Percentiles rank a stretch among this genome's conserved stretches.
Evolutionary conservation across 2,329 filamentous ascomycete species (phyloP).

Genomic region (Pseudocercospora musae): DNA sequence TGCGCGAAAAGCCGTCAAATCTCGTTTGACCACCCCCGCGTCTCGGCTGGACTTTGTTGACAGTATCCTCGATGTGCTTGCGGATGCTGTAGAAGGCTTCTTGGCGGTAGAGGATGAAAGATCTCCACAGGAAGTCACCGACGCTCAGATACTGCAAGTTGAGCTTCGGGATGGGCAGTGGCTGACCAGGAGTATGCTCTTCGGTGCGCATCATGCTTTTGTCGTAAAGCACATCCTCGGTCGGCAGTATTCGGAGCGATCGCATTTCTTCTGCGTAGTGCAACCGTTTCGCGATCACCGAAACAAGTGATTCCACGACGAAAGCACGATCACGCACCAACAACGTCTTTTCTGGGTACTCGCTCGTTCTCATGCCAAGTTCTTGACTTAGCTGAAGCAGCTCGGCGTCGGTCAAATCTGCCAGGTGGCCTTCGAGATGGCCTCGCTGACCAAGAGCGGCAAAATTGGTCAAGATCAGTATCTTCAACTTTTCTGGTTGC

Average conservation of each 20-base stretch:
- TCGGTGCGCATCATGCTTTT: slow-evolving; percentile 75
- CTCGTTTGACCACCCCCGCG: slow-evolving; percentile 58
- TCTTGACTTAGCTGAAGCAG: slow-evolving; percentile 64
- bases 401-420: slow-evolving; percentile 70
- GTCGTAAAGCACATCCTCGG: slow-evolving; percentile 78
- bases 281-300: slow-evolving; percentile 69
- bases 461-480: slow-evolving; percentile 89
- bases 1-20: slow-evolving; percentile 83
- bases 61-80: slow-evolving; percentile 79
- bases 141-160: slow-evolving; percentile 94
- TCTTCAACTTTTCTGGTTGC: slow-evolving; percentile 87
- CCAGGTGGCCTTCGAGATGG: slow-evolving; percentile 74
- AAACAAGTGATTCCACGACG: slow-evolving; percentile 68
- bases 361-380: slow-evolving; percentile 71
- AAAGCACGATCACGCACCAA: slow-evolving; percentile 63
- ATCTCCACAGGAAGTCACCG: slow-evolving; percentile 95
- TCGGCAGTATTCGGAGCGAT: slow-evolving; percentile 74
- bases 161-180: slow-evolving; percentile 86
- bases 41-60: slow-evolving; percentile 75
- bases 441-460: slow-evolving; percentile 76
- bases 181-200: slow-evolving; percentile 78
- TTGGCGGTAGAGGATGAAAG: slow-evolving; percentile 80
- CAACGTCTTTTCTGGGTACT: slow-evolving; percentile 68
- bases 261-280: slow-evolving; percentile 79
- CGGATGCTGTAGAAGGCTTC: slow-evolving; percentile 93